Base-by-base conservation (phyloP, 2,329 filamentous ascomycete genomes). In the Botrytis elliptica region DNA sequence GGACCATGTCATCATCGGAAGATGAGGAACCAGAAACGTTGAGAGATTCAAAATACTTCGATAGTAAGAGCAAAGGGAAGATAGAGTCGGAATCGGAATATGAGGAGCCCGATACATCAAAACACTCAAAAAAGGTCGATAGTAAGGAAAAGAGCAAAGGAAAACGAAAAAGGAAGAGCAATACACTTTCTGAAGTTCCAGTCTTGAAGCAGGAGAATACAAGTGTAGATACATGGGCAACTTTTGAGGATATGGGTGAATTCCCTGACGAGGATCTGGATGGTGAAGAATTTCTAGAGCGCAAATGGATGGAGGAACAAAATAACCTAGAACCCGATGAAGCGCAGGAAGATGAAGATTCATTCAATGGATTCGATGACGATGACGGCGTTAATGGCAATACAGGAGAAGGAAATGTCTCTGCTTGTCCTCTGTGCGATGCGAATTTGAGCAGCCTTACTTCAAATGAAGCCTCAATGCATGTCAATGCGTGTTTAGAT, bases 401-500 rank as follows among this genome's bases (percentile, higher is more conserved):
- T 42, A 36, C 67, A 9, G 74, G 78, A 4, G 77, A 78, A 36
- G 64, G 55, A 63, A 77, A 76, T 55, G 74, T 76, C 72, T 75
- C 75, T 49, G 79, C 82, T 38, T 98, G 95, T 81, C 95, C 95
- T 1, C 90, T 98, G 42, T 98, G 96, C 81, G 88, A 88, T 77
- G 85, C 85, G 1, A 89, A 83, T 76, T 84, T 98, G 49, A 83
- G 81, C 25, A 90, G 89, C 0, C 81, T 91, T 20, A 88, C 85
- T 72, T 80, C 83, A 74, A 89, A 94, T 80, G 89, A 95, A 78
- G 92, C 91, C 16, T 92, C 92, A 10, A 84, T 91, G 2, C 96
- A 99, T 82, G 96, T 99, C 77, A 99, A 99, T 81, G 90, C 91
- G 16, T 99, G 96, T 82, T 86, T 99, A 3, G 96, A 99, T 81